Evolutionary conservation across 345 rosid genomes (phyloP).

Genomic region (Mangifera indica): DNA sequence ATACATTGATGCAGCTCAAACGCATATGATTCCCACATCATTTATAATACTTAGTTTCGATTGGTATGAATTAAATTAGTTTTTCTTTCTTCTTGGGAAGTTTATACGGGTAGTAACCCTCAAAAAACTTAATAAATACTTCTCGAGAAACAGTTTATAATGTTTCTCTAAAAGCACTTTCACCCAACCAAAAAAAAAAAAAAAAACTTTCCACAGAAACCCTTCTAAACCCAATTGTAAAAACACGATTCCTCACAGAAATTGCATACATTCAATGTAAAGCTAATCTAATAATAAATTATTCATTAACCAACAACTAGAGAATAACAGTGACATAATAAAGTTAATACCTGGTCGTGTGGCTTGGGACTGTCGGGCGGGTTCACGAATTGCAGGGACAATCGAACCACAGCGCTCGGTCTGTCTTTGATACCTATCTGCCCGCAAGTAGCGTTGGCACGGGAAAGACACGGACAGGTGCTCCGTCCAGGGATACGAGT

Average conservation of each 20-base stretch:
- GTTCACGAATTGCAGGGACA: slow-evolving; percentile 9
- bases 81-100: too few species aligned
- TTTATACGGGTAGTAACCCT: too few species aligned
- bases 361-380: slow-evolving; percentile 15
- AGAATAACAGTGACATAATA: background rate
- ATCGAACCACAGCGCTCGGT: slow-evolving; percentile 37
- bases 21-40: too few species aligned
- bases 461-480: background rate
- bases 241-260: background rate
- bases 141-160: too few species aligned
- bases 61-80: too few species aligned
- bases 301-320: background rate
- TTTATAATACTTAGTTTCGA: too few species aligned
- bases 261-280: background rate
- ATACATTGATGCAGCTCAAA: too few species aligned
- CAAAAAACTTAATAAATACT: too few species aligned
- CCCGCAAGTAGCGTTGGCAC: slow-evolving; percentile 33
- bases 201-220: too few species aligned
- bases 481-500: background rate
- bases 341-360: slow-evolving; percentile 38
- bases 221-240: background rate
- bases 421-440: slow-evolving; percentile 70
- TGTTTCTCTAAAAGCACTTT: too few species aligned
- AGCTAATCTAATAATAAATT: background rate
- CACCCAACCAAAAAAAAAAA: too few species aligned